Conservation (phyloP, 495 filamentous ascomycete species). For the Aspergillus saccharolyticus region DNA sequence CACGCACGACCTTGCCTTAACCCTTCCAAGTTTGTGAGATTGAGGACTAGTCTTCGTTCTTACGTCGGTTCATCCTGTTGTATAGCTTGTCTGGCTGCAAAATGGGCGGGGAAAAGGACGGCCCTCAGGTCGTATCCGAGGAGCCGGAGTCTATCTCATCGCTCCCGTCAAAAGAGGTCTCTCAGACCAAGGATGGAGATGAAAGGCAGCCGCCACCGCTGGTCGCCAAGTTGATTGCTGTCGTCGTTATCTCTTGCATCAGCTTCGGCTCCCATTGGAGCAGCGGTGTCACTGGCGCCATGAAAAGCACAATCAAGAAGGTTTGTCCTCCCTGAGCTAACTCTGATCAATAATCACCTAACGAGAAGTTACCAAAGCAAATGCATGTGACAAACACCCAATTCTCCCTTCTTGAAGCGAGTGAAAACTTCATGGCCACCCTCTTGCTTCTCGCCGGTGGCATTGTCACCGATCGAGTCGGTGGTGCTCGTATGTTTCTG, state of each 20-base stretch:
- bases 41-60: too few relatives aligned
- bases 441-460: constrained; percentile 40
- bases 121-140: not conserved
- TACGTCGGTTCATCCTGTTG: not conserved
- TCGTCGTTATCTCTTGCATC: constrained; percentile 38
- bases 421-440: constrained; percentile 45
- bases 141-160: not conserved
- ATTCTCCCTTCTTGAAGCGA: constrained; percentile 41
- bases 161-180: not conserved
- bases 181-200: constrained; percentile 2
- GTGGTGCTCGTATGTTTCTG: constrained; percentile 33
- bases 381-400: constrained; percentile 39
- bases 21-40: too few relatives aligned
- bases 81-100: not conserved
- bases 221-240: constrained; percentile 28
- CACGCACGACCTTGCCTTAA: not conserved
- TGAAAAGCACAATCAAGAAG: constrained; percentile 45
- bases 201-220: constrained; percentile 30
- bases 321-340: constrained; percentile 9
- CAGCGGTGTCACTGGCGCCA: constrained; percentile 38
- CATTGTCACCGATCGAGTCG: constrained; percentile 39
- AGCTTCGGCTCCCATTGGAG: constrained; percentile 43
- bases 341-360: not conserved
- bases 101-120: not conserved
- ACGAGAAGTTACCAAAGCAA: constrained; percentile 17